Evolutionary conservation across 2,329 filamentous ascomycete genomes (phyloP), one percentile per base, ranked within the genome.

Genomic region (Pleomassaria siparia): DNA sequence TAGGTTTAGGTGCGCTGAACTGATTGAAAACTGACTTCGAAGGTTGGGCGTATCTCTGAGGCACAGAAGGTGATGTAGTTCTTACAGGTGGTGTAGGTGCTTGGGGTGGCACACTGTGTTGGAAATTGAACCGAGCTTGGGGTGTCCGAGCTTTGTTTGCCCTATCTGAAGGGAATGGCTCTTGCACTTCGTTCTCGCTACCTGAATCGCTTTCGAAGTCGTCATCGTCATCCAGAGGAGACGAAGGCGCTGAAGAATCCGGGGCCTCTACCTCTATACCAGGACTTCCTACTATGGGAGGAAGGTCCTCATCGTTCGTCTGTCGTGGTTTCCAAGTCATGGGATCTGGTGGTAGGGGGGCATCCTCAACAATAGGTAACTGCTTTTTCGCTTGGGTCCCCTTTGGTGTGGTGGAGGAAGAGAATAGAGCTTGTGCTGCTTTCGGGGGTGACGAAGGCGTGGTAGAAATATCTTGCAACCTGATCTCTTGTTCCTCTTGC

Each of bases 211-310:
- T 76, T 72, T 74, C 72, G 16, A 67, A 60, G 10, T 63, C 64
- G 3, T 60, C 62, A 12, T 59, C 57, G 2, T 70, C 64, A 9
- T 63, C 59, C 20, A 64, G 50, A 16, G 60, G 65, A 18, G 63
- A 67, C 40, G 60, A 64, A 25, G 68, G 63, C 7, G 60, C 62
- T 21, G 62, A 63, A 21, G 67, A 71, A 22, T 62, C 62, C 8
- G 69, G 67, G 15, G 60, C 66, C 44, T 72, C 66, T 2, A 72
- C 63, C 41, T 76, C 71, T 10, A 77, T 63, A 16, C 74, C 72
- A n/a, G 76, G 76, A 33, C 74, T 76, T 12, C 75, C 76, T 26
- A 75, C 75, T 25, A 78, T 64, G 5, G 75, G 75, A 28, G 71
- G 72, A 12, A 72, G 37, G 32, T 71, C 75, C 24, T 76, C 73